phyloP scores from a whole-genome alignment of 768 basidiomycete genomes.

The Hypholoma sublateritium region DNA sequence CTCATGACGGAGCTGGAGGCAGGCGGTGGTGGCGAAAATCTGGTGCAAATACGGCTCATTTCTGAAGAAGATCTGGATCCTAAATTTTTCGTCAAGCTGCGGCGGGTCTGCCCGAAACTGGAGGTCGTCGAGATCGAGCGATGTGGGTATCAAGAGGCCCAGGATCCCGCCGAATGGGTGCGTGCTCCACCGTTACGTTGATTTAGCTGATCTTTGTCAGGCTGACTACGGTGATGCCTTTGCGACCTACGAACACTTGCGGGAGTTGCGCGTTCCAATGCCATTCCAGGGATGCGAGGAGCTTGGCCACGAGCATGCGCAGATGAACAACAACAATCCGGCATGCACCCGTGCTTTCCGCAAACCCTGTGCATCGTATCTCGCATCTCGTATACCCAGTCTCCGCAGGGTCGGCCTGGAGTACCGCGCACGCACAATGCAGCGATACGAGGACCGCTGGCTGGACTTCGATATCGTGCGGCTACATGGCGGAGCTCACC shows the following conservation, averaged over 20 bases:
- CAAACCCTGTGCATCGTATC: conserved; percentile 32
- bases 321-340: not conserved
- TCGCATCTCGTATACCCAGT: conserved; percentile 30
- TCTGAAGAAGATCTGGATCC: conserved; percentile 39
- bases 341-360: conserved; percentile 29
- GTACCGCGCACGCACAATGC: conserved; percentile 38
- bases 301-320: conserved; percentile 27
- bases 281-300: conserved; percentile 39
- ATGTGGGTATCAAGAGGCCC: conserved; percentile 41
- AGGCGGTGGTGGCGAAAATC: conserved; percentile 13
- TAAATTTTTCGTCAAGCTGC: conserved; percentile 30
- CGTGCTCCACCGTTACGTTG: conserved; percentile 8
- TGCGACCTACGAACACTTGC: conserved; percentile 20
- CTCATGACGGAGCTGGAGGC: conserved; percentile 30
- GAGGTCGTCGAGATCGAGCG: conserved; percentile 41
- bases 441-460: conserved; percentile 42
- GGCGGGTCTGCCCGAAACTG: conserved; percentile 31
- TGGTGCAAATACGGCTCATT: conserved; percentile 36
- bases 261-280: conserved; percentile 34
- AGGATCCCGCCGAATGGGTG: conserved; percentile 39
- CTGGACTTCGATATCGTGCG: conserved; percentile 37
- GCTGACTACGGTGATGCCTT: conserved; percentile 34
- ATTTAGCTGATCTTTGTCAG: conserved; percentile 16
- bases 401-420: conserved; percentile 38
- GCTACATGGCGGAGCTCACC: conserved; percentile 15